A percentile compares a stretch with the other conserved stretches of the same genome.
phyloP scores from a whole-genome alignment of 805 yeast genomes.

The Saccharomycopsis vini region DNA sequence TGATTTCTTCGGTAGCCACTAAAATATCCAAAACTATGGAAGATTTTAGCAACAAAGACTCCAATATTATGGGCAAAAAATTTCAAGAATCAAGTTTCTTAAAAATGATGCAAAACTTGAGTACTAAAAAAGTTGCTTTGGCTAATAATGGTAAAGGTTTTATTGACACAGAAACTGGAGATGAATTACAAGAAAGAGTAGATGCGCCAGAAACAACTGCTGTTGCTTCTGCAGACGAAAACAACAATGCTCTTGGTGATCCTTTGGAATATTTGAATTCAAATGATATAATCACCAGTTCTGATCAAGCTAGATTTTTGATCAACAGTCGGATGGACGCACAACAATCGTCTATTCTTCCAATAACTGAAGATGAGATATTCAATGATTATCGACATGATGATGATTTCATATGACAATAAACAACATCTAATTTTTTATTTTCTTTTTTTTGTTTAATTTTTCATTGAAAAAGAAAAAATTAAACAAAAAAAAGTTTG shows the following conservation, averaged over 20 bases:
- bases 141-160: conserved; percentile 30
- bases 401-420: conserved; percentile 5
- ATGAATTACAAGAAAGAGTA: conserved; percentile 24
- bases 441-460: neutral
- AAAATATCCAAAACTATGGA: conserved; percentile 32
- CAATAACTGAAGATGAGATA: conserved; percentile 13
- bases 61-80: conserved; percentile 28
- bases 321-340: conserved; percentile 9
- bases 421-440: neutral
- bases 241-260: conserved; percentile 7
- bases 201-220: neutral
- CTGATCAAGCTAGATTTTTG: conserved; percentile 12
- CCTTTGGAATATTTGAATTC: conserved; percentile 12
- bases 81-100: conserved; percentile 34
- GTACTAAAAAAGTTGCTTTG: conserved; percentile 32
- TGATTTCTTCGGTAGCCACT: conserved; percentile 33
- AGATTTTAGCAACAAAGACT: conserved; percentile 14
- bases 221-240: neutral
- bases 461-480: neutral
- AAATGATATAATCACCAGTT: neutral
- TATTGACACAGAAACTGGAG: conserved; percentile 28
- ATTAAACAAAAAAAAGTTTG: neutral
- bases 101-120: conserved; percentile 33
- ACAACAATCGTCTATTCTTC: conserved; percentile 13
- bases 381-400: conserved; percentile 13